These are phyloP conservation scores for Penicillium ucsense DNA, from an alignment of 495 filamentous ascomycete genomes.

Conservation along the genomic window DNA sequence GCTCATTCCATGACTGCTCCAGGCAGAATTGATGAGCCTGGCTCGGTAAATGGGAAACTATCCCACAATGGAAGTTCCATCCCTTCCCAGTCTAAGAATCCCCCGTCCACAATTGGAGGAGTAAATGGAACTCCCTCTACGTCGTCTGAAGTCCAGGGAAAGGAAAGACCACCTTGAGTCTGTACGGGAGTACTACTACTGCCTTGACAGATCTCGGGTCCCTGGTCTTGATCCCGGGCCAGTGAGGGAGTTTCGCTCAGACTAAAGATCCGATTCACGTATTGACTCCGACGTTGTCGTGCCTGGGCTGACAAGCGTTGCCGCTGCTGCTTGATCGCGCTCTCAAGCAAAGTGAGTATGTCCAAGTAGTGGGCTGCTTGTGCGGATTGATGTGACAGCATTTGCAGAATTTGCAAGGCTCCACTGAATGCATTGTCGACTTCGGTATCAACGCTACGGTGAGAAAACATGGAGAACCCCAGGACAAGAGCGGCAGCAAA, in stretches of 20 bases:
- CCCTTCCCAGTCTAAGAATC: conserved; percentile 21
- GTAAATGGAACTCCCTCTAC: conserved; percentile 6
- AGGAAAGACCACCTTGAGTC: conserved; percentile 3
- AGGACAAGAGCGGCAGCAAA: conserved; percentile 35
- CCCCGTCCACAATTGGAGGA: conserved; percentile 9
- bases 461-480: conserved; percentile 34
- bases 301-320: conserved; percentile 20
- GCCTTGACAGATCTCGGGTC: not conserved
- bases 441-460: conserved; percentile 21
- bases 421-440: conserved; percentile 24
- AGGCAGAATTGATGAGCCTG: conserved; percentile 4
- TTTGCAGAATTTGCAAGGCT: conserved; percentile 21
- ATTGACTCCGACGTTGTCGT: conserved; percentile 21
- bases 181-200: conserved; percentile 2
- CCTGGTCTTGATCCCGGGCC: conserved; percentile 1
- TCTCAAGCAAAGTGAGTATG: conserved; percentile 23
- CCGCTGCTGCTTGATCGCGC: conserved; percentile 25
- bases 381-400: conserved; percentile 25
- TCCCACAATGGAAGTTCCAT: conserved; percentile 29
- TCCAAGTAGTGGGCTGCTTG: conserved; percentile 33
- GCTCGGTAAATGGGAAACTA: conserved; percentile 29
- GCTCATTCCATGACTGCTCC: too few species aligned
- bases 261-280: conserved; percentile 32
- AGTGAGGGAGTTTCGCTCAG: conserved; percentile 11
- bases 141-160: conserved; percentile 13